phyloP scores from a whole-genome alignment of 2,329 filamentous ascomycete genomes.

The Colletotrichum truncatum region DNA sequence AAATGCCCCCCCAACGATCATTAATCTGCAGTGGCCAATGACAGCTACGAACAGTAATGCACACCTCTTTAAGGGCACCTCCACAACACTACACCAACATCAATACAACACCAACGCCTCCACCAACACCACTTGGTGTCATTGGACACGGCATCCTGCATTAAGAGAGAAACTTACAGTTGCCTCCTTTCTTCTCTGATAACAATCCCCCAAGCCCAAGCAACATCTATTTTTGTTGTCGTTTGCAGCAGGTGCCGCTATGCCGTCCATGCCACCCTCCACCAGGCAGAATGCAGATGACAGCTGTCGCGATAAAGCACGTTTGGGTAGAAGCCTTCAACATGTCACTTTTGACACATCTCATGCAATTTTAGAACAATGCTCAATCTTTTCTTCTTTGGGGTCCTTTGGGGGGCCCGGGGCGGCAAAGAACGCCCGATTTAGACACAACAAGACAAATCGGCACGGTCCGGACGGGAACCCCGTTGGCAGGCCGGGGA shows the following conservation, averaged over 20 bases:
- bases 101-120: not conserved
- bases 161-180: not conserved
- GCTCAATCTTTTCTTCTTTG: not conserved
- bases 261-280: not conserved
- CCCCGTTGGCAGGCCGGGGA: not conserved
- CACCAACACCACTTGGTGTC: not conserved
- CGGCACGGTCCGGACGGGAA: not conserved
- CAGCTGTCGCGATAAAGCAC: not conserved
- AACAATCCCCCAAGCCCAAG: not conserved
- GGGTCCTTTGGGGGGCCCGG: not conserved
- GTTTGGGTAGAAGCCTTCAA: not conserved
- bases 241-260: slow-evolving; percentile 18
- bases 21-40: not conserved
- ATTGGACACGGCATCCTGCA: not conserved
- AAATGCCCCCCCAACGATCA: not conserved
- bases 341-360: slow-evolving; percentile 5
- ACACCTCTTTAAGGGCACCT: no score
- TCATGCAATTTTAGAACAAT: not conserved
- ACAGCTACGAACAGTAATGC: no score
- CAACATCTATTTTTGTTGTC: not conserved
- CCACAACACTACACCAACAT: not conserved
- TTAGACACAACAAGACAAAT: not conserved
- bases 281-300: not conserved
- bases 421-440: not conserved
- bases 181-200: not conserved